Percentiles rank a stretch among this genome's conserved stretches.
phyloP scores from a whole-genome alignment of 495 filamentous ascomycete species.

The Aspergillus indologenus region DNA sequence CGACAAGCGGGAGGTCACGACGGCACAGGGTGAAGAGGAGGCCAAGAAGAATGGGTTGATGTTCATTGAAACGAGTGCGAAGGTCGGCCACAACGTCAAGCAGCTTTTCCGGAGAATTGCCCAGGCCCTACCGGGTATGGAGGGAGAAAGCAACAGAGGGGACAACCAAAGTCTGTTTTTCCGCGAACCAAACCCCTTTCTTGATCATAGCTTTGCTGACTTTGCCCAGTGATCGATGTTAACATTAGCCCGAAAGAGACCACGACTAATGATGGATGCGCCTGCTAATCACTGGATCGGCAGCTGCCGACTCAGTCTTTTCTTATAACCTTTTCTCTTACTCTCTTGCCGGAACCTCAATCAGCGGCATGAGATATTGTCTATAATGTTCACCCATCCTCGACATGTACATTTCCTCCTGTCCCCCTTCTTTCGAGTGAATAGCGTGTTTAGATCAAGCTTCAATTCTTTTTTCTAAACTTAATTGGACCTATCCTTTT shows the following conservation, averaged over 20 bases:
- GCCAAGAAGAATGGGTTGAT: constrained; percentile 96
- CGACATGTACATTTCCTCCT: constrained; percentile 43
- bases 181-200: background rate
- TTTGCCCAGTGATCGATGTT: constrained; percentile 80
- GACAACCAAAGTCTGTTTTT: constrained; percentile 61
- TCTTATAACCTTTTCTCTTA: constrained; percentile 7
- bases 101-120: constrained; percentile 94
- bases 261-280: constrained; percentile 73
- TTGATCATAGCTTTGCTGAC: constrained; percentile 17
- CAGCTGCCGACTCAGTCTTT: constrained; percentile 2
- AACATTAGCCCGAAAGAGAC: constrained; percentile 75
- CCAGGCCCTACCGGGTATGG: constrained; percentile 96
- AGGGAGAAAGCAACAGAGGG: constrained; percentile 66
- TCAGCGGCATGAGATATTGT: constrained; percentile 36
- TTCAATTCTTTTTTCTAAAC: constrained; percentile 11
- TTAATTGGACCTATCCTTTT: constrained; percentile 1
- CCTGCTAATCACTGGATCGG: constrained; percentile 55
- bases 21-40: constrained; percentile 92
- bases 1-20: constrained; percentile 95
- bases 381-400: constrained; percentile 41
- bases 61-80: constrained; percentile 98
- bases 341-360: constrained; percentile 26
- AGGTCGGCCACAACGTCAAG: constrained; percentile 98
- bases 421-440: constrained; percentile 20
- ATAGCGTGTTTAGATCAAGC: constrained; percentile 30